A percentile compares a stretch with the other conserved stretches of the same genome.
These are phyloP conservation scores for Omphalotus guepiniiformis DNA, from an alignment of 768 basidiomycete genomes.

Conservation along the genomic window DNA sequence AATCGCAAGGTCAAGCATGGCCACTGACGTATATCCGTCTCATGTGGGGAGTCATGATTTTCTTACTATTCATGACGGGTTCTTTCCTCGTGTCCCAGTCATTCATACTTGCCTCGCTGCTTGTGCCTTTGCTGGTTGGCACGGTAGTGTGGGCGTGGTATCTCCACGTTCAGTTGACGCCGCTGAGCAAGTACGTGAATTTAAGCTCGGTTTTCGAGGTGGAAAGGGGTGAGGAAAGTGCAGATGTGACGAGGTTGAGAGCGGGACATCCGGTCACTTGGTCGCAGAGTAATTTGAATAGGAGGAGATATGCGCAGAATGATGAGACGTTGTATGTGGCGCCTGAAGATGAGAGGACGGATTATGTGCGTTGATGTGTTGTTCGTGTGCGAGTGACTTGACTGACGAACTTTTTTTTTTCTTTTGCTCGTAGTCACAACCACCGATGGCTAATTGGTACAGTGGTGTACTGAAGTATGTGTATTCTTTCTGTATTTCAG, in stretches of 20 bases:
- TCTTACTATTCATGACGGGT: conserved; percentile 95
- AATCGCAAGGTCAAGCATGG: conserved; percentile 97
- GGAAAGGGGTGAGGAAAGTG: conserved; percentile 82
- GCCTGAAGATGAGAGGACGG: conserved; percentile 88
- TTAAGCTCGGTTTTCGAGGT: conserved; percentile 87
- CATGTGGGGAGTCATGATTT: conserved; percentile 89
- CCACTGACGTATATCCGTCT: conserved; percentile 91
- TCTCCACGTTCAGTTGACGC: conserved; percentile 59
- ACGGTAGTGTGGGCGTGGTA: conserved; percentile 83
- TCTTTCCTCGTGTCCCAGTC: conserved; percentile 71
- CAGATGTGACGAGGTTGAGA: conserved; percentile 68
- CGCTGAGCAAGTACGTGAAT: conserved; percentile 79
- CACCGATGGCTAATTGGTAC: conserved; percentile 96
- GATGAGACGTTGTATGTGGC: conserved; percentile 95
- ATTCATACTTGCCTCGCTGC: conserved; percentile 53
- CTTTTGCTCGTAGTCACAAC: conserved; percentile 64
- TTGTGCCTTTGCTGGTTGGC: conserved; percentile 71
- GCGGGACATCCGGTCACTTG: conserved; percentile 84
- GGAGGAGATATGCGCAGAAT: conserved; percentile 85
- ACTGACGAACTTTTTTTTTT: conserved; percentile 11
- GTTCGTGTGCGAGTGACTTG: neutral
- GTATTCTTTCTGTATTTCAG: neutral
- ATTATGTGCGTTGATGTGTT: conserved; percentile 56
- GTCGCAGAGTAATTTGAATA: conserved; percentile 87
- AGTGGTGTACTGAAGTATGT: conserved; percentile 84